A percentile compares a stretch with the other conserved stretches of the same genome.
phyloP scores from a whole-genome alignment of 2,329 filamentous ascomycete genomes.

The Beauveria scarabaeidicola region DNA sequence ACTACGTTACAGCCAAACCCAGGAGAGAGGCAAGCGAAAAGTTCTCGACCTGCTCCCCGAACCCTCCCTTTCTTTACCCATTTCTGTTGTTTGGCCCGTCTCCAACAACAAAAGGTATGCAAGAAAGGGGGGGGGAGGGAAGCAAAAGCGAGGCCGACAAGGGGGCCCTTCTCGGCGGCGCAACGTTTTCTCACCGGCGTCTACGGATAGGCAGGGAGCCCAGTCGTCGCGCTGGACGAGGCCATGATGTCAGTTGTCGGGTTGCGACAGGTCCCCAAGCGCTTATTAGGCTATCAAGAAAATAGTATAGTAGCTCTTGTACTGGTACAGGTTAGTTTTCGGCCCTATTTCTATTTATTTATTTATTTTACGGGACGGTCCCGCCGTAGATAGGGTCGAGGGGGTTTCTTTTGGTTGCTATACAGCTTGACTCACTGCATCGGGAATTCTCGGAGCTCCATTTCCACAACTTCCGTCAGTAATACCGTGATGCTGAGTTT shows the following conservation, averaged over 20 bases:
- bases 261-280: not conserved
- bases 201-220: not conserved
- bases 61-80: no score
- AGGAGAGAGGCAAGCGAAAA: no score
- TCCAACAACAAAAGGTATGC: no score
- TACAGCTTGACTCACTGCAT: not conserved
- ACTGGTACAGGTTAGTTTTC: not conserved
- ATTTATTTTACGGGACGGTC: not conserved
- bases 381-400: not conserved
- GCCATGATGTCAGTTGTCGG: not conserved
- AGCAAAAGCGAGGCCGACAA: no score
- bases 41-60: no score
- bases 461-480: not conserved
- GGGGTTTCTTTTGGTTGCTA: not conserved
- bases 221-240: not conserved
- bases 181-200: not conserved
- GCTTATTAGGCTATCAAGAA: not conserved
- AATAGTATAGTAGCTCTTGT: no score
- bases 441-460: not conserved
- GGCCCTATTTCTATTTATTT: not conserved
- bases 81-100: no score
- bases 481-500: no score
- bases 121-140: no score
- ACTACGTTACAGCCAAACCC: no score
- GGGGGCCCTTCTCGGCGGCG: not conserved